Evolutionary conservation across 73 alveolate species (phyloP), one percentile per base, ranked within the genome.

Genomic region (Paramecium primaurelia): DNA sequence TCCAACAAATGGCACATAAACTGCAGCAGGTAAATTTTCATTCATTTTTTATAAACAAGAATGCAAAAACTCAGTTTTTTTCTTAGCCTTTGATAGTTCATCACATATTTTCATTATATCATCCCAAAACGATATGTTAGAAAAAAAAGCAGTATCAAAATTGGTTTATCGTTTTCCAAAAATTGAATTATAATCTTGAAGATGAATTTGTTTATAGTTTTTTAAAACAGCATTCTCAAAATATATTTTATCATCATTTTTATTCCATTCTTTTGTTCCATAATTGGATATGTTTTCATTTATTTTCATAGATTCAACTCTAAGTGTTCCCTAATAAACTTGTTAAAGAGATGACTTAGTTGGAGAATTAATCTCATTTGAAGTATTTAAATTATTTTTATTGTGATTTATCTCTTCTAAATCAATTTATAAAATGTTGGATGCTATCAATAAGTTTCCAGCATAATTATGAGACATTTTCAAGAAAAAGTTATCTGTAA

Each of bases 1-100:
- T 91, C 49, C 83, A n/a, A 95, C 93, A 84, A 96, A 94, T 25
- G 97, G 97, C 6, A 95, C 92, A 90, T 95, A 95, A 16, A 90
- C 95, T 8, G 93, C 90, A 9, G 95, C 97, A 22, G 97, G 97
- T 16, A 95, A 92, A 10, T 93, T 36, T 20, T 42, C 37, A 90
- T 95, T 95, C 40, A 96, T 80, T 59, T 77, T 69, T 36, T 86
- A 8, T 30, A 95, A 59, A 32, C 73, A 77, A 45, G 38, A 20
- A 28, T 58, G 75, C 20, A 89, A 45, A 18, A 32, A 16, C 16
- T 80, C 44, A 7, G 90, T 71, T 44, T 71, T 83, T 32, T 71
- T 71, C 84, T 64, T 64, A 0, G 11, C 30, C 47, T 64, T 64
- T 64, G 84, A 64, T 34, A 64, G 12, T 6, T 64, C 84, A 14